phyloP scores from a whole-genome alignment of 129 eudicot species.

The Rutidosis leptorrhynchoides region DNA sequence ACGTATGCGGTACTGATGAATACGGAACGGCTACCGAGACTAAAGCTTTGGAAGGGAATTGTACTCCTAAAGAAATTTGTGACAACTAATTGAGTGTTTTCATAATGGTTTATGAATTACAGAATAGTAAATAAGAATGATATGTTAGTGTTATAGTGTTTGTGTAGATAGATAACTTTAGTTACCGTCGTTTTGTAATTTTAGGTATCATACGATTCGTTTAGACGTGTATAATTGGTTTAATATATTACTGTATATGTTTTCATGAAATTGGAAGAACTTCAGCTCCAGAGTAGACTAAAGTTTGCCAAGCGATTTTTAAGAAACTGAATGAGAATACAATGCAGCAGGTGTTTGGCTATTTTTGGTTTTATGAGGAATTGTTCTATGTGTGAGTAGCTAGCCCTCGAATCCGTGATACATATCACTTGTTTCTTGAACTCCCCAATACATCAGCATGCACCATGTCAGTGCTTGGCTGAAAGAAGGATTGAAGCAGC shows the following conservation, averaged over 20 bases:
- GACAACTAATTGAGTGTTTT: slow-evolving; percentile 54
- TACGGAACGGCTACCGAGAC: slow-evolving; percentile 97
- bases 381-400: slow-evolving; percentile 38
- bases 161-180: background rate
- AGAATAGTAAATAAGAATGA: background rate
- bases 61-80: slow-evolving; percentile 75
- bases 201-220: slow-evolving; percentile 88
- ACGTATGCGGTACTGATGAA: slow-evolving; percentile 93
- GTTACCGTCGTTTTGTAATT: slow-evolving; percentile 6
- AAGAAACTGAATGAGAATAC: slow-evolving; percentile 75
- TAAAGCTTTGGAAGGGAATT: slow-evolving; percentile 87
- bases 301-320: slow-evolving; percentile 88
- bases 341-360: slow-evolving; percentile 80
- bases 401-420: slow-evolving; percentile 86
- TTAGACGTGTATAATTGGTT: slow-evolving; percentile 86
- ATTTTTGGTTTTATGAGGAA: background rate
- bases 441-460: slow-evolving; percentile 81
- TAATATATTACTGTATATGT: slow-evolving; percentile 58
- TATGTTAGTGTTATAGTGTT: background rate
- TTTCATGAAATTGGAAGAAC: slow-evolving; percentile 95
- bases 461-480: slow-evolving; percentile 87
- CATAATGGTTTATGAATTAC: background rate
- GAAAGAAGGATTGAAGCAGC: slow-evolving; percentile 77
- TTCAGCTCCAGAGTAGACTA: slow-evolving; percentile 84
- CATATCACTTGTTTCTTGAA: slow-evolving; percentile 90